Evolutionary conservation across 2,329 filamentous ascomycete genomes (phyloP).

Genomic region (Reticulascus tulasneorum): DNA sequence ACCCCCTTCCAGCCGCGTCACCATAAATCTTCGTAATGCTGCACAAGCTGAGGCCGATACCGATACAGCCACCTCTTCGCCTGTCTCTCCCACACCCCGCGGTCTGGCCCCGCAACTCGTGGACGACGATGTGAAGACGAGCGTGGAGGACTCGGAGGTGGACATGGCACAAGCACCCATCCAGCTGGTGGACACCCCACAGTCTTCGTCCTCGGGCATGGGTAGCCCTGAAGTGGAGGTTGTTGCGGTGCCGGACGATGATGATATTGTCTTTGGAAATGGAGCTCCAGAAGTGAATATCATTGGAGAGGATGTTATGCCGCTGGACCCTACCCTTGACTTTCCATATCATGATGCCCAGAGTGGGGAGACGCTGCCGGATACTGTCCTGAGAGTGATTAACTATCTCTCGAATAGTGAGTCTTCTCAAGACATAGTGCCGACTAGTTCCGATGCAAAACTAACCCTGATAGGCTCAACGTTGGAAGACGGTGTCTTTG

Average conservation of each 20-base stretch:
- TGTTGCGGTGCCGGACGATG: constrained; percentile 34
- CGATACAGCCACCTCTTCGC: constrained; percentile 38
- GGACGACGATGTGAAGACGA: constrained; percentile 33
- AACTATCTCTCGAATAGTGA: constrained; percentile 31
- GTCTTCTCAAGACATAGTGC: constrained; percentile 1
- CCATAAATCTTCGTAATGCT: constrained; percentile 54
- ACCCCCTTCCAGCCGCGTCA: constrained; percentile 54
- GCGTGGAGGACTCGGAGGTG: constrained; percentile 42
- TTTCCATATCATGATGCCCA: constrained; percentile 42
- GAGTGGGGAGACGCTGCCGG: constrained; percentile 23
- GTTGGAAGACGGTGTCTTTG: constrained; percentile 40
- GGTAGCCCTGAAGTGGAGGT: constrained; percentile 42
- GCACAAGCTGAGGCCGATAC: constrained; percentile 33
- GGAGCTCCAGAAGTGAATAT: constrained; percentile 21
- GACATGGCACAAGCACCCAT: constrained; percentile 25
- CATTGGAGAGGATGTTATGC: constrained; percentile 7
- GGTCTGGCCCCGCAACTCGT: constrained; percentile 1
- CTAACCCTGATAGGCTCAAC: constrained; percentile 33
- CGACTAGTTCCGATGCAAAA: background rate
- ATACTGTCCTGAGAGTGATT: constrained; percentile 30
- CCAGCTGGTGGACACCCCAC: constrained; percentile 21
- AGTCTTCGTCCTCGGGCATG: constrained; percentile 33
- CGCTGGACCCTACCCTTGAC: constrained; percentile 36
- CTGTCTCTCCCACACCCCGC: constrained; percentile 35
- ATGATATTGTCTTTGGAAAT: constrained; percentile 24